Percentiles rank a stretch among this genome's conserved stretches.
Evolutionary conservation across 495 filamentous ascomycete genomes (phyloP).

Genomic region (Hyaloscypha finlandica): DNA sequence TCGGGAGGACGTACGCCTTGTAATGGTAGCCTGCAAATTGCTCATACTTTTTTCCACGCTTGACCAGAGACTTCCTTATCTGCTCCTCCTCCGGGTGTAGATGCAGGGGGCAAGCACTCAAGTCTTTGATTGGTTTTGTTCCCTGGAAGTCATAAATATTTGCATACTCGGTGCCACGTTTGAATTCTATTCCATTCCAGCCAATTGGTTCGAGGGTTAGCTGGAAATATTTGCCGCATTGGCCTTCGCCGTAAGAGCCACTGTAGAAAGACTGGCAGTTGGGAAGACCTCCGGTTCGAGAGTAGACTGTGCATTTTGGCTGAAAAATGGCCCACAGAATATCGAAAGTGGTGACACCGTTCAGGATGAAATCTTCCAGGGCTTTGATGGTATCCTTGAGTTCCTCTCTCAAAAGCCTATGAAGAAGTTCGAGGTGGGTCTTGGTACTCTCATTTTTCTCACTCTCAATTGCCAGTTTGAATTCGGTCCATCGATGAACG

Average conservation of each 20-base stretch:
- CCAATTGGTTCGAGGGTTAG: constrained; percentile 48
- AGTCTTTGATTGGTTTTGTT: constrained; percentile 72
- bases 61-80: constrained; percentile 65
- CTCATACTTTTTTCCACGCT: constrained; percentile 83
- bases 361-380: constrained; percentile 75
- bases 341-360: constrained; percentile 85
- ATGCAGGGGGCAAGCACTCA: constrained; percentile 73
- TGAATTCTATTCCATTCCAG: constrained; percentile 60
- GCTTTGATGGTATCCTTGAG: constrained; percentile 71
- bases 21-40: constrained; percentile 78
- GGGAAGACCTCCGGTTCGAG: constrained; percentile 68
- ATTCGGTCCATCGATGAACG: constrained; percentile 65
- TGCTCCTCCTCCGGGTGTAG: constrained; percentile 74
- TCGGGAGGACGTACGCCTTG: constrained; percentile 42
- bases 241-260: constrained; percentile 56
- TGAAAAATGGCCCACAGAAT: constrained; percentile 88
- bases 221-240: constrained; percentile 61
- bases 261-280: constrained; percentile 50
- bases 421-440: constrained; percentile 58
- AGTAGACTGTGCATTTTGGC: constrained; percentile 79
- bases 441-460: constrained; percentile 49
- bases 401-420: constrained; percentile 59
- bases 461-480: constrained; percentile 47
- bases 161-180: constrained; percentile 57
- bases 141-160: constrained; percentile 79